Conservation (phyloP, 75 land plant species). For the Cunninghamia lanceolata region DNA sequence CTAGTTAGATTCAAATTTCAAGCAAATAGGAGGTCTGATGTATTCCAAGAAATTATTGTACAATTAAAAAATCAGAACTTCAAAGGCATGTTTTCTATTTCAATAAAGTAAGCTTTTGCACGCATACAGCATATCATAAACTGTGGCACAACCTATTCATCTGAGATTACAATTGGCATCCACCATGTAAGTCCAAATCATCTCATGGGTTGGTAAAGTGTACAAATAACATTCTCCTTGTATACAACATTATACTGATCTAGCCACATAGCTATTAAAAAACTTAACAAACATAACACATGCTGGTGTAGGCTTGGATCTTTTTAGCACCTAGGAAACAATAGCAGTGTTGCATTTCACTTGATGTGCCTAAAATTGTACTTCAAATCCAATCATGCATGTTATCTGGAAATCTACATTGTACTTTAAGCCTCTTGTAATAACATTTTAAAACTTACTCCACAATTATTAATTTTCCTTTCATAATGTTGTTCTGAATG, state of each 20-base stretch:
- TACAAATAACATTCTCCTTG: not conserved
- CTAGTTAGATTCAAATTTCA: not conserved
- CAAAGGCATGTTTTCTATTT: not conserved
- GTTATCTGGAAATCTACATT: not conserved
- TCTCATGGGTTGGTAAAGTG: not conserved
- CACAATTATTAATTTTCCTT: not conserved
- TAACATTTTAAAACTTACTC: not conserved
- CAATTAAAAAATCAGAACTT: not conserved
- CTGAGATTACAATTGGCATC: not conserved
- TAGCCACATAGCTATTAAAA: not conserved
- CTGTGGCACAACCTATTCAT: not conserved
- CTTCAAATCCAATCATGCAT: not conserved
- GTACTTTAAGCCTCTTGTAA: not conserved
- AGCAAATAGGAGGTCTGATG: not conserved
- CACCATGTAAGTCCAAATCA: not conserved
- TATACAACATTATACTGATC: not conserved
- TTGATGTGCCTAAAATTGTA: not conserved
- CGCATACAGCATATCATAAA: not conserved
- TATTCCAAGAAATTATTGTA: not conserved
- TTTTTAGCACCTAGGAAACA: not conserved
- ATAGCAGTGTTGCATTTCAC: not conserved
- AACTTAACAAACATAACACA: not conserved
- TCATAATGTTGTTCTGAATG: not conserved
- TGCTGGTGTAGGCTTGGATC: not conserved
- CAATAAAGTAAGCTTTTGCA: not conserved